Evolutionary conservation across 805 yeast species (phyloP), one percentile per base, ranked within the genome.

Genomic region (Saturnispora dispora): DNA sequence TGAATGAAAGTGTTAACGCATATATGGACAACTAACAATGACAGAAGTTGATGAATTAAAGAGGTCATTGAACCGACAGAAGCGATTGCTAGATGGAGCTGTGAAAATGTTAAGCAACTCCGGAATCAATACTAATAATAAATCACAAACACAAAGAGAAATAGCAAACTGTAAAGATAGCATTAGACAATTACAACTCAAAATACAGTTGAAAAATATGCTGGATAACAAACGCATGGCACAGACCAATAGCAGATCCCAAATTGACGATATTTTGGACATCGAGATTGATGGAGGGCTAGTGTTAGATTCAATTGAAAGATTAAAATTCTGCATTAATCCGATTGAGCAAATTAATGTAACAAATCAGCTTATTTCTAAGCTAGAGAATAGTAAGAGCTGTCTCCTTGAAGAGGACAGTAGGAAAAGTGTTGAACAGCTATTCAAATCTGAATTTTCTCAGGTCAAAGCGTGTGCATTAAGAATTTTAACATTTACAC

Each of bases 401-500:
- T 28, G 25, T 36, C n/a, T 45, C 5, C 23, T 4, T 2, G 17
- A 18, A 23, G 27, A 32, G 4, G 27, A 22, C 8, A 23, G 25
- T 7, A 23, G 36, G 9, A 15, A 13, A 3, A 25, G 42, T 20
- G 36, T 42, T 35, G 32, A 17, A 15, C 17, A 15, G 22, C 28
- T 55, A 47, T 30, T 55, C 4, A 47, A 32, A 45, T 42, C 52
- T 4, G 37, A 49, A 18, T 28, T 47, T 41, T 17, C 25, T 36
- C 40, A 44, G 7, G 48, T 55, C 5, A 37, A 35, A 8, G 51
- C 51, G 2, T 48, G 54, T 41, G 57, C 48, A 5, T 47, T 48
- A 32, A 43, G 49, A 27, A 46, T 55, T 17, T 47, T 55, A 13
- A 42, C 54, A 33, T 51, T 27, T 32, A 49, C 49, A 10, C 41